Base-by-base conservation (phyloP, 441 rosid species). In the Theobroma grandiflorum region DNA sequence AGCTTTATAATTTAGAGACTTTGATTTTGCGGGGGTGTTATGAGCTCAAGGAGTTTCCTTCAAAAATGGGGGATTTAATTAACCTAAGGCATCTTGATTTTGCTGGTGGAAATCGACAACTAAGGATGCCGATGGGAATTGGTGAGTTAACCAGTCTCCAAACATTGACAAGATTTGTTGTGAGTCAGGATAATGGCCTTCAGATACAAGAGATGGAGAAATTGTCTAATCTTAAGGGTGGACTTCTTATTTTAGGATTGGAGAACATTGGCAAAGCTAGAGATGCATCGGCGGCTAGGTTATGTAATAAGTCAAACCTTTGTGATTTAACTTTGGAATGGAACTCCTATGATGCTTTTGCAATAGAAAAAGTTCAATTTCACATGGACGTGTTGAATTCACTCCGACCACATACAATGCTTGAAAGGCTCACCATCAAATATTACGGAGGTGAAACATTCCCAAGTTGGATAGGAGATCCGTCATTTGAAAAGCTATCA, bases 401-500 rank as follows among this genome's bases (percentile, higher is more conserved):
- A 22, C 66, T 81, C 22, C 63, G 31, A 26, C 84, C 83, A 31
- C 63, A 26, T 59, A 9, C 16, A 26, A 50, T 22, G 20, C 69
- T 81, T 57, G 38, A 50, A 14, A 40, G 26, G 26, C 76, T 81
- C n/a, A 37, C 15, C 20, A 38, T 81, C 22, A 7, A 49, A 15
- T 20, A 5, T 37, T 81, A 68, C 37, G 67, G 10, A 12, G 80
- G 83, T 74, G 53, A 11, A 4, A 58, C 18, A 12, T 74, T 82
- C 38, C 75, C 79, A 18, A 5, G 58, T 33, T 82, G 85, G 85
- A 9, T 78, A n/a, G 67, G 76, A 16, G 66, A 52, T 58, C 62
- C 75, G 33, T 74, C 76, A 0, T 74, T 67, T 47, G 2, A 14
- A 6, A 65, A 49, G 22, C 2, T 77, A 7, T 20, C 16, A 26